phyloP scores from a whole-genome alignment of 805 yeast species.

The Saturnispora besseyi region DNA sequence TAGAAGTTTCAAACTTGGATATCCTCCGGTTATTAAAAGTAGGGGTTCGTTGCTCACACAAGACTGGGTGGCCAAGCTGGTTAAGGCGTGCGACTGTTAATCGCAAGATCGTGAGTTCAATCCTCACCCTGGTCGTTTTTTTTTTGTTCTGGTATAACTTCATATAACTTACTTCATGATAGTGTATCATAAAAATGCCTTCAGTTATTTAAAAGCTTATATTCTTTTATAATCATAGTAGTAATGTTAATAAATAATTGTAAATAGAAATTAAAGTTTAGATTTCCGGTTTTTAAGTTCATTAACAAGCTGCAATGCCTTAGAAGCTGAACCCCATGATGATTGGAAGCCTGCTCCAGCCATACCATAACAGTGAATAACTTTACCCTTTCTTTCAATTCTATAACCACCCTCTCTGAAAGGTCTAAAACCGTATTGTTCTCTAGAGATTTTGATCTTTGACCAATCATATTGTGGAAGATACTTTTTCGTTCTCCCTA shows the following conservation, averaged over 20 bases:
- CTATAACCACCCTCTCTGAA: slow-evolving; percentile 53
- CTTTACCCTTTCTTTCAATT: slow-evolving; percentile 36
- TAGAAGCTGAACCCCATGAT: slow-evolving; percentile 53
- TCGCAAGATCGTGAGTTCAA: slow-evolving; percentile 58
- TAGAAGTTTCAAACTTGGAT: too few species aligned
- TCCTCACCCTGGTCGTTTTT: slow-evolving; percentile 46
- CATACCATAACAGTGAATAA: slow-evolving; percentile 49
- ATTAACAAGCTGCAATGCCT: slow-evolving; percentile 20
- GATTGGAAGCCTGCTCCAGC: slow-evolving; percentile 38
- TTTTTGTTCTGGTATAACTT: background rate
- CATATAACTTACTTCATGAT: too few species aligned
- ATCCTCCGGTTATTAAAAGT: too few species aligned
- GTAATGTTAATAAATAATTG: background rate
- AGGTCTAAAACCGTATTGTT: slow-evolving; percentile 62
- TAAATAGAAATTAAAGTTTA: background rate
- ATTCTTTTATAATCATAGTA: too few species aligned
- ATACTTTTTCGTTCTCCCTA: slow-evolving; percentile 35
- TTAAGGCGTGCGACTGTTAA: slow-evolving; percentile 57
- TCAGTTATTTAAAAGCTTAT: too few species aligned
- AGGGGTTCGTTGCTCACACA: background rate
- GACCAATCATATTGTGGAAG: slow-evolving; percentile 31
- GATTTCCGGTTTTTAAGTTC: slow-evolving; percentile 3
- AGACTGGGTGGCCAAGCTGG: slow-evolving; percentile 53
- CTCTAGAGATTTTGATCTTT: slow-evolving; percentile 37
- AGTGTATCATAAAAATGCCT: too few species aligned